Conservation (phyloP, 2,329 filamentous ascomycete genomes). For the Coniochaeta ligniaria region DNA sequence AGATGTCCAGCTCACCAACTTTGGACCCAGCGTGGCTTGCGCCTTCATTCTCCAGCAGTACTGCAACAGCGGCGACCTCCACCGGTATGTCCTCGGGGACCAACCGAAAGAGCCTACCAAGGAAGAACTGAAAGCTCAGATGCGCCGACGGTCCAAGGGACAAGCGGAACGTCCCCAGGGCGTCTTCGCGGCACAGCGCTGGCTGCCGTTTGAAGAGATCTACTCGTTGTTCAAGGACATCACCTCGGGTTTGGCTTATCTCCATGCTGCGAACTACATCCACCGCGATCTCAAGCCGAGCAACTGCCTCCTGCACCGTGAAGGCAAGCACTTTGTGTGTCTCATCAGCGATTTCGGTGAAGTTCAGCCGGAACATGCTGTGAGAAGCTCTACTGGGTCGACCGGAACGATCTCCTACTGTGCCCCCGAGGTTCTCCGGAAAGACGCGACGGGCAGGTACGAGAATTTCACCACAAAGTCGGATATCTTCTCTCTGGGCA, state of each 20-base stretch:
- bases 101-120: constrained; percentile 59
- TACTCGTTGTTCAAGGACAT: constrained; percentile 97
- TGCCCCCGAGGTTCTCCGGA: constrained; percentile 82
- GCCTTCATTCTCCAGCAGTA: constrained; percentile 98
- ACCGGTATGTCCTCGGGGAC: constrained; percentile 75
- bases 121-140: constrained; percentile 81
- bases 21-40: constrained; percentile 86
- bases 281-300: constrained; percentile 94
- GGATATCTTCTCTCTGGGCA: constrained; percentile 95
- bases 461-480: constrained; percentile 96
- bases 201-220: constrained; percentile 76
- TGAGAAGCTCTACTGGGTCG: constrained; percentile 82
- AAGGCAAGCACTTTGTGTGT: constrained; percentile 64
- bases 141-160: constrained; percentile 68
- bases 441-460: constrained; percentile 61
- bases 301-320: constrained; percentile 83
- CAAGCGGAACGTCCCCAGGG: constrained; percentile 56
- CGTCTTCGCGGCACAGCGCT: constrained; percentile 31
- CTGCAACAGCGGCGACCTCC: constrained; percentile 87
- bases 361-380: constrained; percentile 76
- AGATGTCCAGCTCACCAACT: constrained; percentile 73
- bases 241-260: constrained; percentile 80
- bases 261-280: constrained; percentile 88
- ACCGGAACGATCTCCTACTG: constrained; percentile 98
- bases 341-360: constrained; percentile 98